Evolutionary conservation across 129 eudicot species (phyloP).

Genomic region (Heracleum sosnowskyi): DNA sequence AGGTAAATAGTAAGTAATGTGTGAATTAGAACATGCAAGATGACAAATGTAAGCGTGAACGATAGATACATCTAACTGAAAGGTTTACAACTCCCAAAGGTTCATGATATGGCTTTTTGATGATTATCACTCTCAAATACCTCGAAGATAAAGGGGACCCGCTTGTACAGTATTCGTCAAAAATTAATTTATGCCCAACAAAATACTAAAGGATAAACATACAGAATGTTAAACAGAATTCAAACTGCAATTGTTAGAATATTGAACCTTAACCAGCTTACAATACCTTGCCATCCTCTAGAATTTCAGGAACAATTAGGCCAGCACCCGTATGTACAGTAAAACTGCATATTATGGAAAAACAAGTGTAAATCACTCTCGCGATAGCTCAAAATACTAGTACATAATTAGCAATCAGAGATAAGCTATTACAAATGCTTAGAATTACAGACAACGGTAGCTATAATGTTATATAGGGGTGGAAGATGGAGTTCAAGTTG

Average conservation of each 20-base stretch:
- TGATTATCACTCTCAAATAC: not conserved
- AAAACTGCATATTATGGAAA: constrained; percentile 46
- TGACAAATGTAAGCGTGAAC: not conserved
- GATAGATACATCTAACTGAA: not conserved
- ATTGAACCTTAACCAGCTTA: not conserved
- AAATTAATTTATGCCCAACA: too few species aligned
- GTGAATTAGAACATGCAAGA: not conserved
- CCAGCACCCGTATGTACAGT: constrained; percentile 97
- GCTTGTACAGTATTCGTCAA: not conserved
- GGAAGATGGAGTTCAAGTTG: not conserved
- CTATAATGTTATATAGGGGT: not conserved
- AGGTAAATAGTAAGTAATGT: not conserved
- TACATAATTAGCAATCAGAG: not conserved
- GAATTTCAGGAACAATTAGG: constrained; percentile 87
- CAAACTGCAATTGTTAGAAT: not conserved
- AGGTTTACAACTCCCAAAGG: not conserved
- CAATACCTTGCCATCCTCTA: constrained; percentile 81
- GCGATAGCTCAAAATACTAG: not conserved
- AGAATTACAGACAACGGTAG: not conserved
- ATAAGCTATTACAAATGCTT: not conserved
- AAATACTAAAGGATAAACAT: not conserved
- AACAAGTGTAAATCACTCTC: not conserved
- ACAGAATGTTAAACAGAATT: not conserved
- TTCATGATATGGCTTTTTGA: constrained; percentile 5
- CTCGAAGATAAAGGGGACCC: not conserved